Percentiles rank a stretch among this genome's conserved stretches.
These are phyloP conservation scores for Pseudozyma flocculosa DNA, from an alignment of 1,284 basidiomycete species.

Conservation along the genomic window DNA sequence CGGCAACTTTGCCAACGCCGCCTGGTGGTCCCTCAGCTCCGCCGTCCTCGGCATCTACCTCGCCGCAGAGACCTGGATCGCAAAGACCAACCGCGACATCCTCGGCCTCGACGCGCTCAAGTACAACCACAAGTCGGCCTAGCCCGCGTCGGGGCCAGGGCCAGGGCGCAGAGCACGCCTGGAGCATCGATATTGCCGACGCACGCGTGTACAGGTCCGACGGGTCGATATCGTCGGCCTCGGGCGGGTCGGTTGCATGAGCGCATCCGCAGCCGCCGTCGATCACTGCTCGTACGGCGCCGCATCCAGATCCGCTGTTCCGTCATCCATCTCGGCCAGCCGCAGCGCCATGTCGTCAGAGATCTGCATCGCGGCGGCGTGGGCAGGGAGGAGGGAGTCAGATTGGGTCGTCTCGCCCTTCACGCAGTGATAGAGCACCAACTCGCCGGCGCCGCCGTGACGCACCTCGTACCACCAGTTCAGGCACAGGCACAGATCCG, in stretches of 20 bases:
- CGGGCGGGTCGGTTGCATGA: no score
- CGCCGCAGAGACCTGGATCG: conserved; percentile 42
- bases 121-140: conserved; percentile 55
- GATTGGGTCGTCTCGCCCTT: background rate
- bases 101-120: conserved; percentile 44
- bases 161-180: background rate
- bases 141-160: no score
- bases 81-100: conserved; percentile 39
- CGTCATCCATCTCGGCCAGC: conserved; percentile 16
- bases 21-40: conserved; percentile 52
- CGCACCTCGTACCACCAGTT: conserved; percentile 55
- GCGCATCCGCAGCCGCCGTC: no score
- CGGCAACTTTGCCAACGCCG: conserved; percentile 52
- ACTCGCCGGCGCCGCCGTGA: no score
- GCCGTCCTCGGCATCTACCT: conserved; percentile 31
- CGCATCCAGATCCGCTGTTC: no score
- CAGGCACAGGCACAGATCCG: conserved; percentile 43
- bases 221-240: no score
- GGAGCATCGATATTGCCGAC: no score
- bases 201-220: no score
- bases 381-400: background rate
- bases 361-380: background rate
- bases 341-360: conserved; percentile 25
- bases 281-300: background rate
- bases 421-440: no score